Conservation (phyloP, 805 yeast species). For the Kuraishia capsulata region DNA sequence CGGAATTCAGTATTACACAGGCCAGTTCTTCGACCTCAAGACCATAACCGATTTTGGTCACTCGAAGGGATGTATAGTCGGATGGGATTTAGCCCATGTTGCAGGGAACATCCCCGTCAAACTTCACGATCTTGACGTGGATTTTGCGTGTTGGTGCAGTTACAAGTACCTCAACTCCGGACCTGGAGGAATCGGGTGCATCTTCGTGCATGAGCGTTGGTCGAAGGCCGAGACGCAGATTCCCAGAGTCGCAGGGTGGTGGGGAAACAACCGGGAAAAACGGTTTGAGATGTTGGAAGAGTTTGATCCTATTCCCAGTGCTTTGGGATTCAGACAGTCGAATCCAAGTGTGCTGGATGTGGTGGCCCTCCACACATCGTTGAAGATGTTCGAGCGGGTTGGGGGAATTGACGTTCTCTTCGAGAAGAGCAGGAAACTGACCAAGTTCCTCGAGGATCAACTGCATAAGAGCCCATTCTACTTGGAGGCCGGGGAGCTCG, state of each 20-base stretch:
- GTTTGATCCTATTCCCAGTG: constrained; percentile 78
- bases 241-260: constrained; percentile 92
- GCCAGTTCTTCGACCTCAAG: constrained; percentile 73
- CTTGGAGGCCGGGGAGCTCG: constrained; percentile 4
- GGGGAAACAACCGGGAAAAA: constrained; percentile 73
- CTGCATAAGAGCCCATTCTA: constrained; percentile 40
- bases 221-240: constrained; percentile 20
- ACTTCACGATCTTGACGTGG: constrained; percentile 84
- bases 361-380: constrained; percentile 59
- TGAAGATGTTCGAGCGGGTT: constrained; percentile 45
- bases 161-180: constrained; percentile 89
- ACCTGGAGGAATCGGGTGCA: constrained; percentile 89
- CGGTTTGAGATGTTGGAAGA: constrained; percentile 74
- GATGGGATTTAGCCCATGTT: constrained; percentile 96
- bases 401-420: constrained; percentile 62
- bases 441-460: constrained; percentile 42
- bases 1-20: constrained; percentile 89
- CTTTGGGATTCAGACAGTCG: constrained; percentile 81
- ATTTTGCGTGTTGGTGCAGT: constrained; percentile 92
- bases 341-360: constrained; percentile 86
- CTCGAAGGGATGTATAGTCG: constrained; percentile 44
- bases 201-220: constrained; percentile 57
- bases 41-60: constrained; percentile 62
- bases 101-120: constrained; percentile 75
- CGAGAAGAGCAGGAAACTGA: constrained; percentile 45